Percentiles rank a stretch among this genome's conserved stretches.
Conservation (phyloP, 2,329 filamentous ascomycete species). For the Emergomyces orientalis region DNA sequence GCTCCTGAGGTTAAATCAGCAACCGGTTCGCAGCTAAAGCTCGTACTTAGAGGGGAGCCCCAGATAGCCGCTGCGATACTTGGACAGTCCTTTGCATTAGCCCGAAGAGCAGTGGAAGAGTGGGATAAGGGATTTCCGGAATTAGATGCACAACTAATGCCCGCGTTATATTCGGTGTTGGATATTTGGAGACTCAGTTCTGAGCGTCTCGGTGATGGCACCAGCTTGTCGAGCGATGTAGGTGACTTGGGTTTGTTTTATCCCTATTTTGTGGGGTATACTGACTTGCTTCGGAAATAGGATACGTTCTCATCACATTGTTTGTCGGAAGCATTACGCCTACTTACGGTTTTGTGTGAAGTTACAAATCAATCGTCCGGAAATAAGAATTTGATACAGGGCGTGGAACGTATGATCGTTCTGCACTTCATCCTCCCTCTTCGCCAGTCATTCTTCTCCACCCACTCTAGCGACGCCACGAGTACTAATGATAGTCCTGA, state of each 20-base stretch:
- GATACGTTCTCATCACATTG: slow-evolving; percentile 24
- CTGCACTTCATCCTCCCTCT: slow-evolving; percentile 36
- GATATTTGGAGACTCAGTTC: slow-evolving; percentile 33
- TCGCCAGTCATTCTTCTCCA: slow-evolving; percentile 30
- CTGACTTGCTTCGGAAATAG: slow-evolving; percentile 2
- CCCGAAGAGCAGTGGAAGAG: slow-evolving; percentile 10
- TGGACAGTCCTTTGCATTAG: slow-evolving; percentile 28
- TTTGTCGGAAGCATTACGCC: slow-evolving; percentile 15
- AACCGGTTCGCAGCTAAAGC: slow-evolving; percentile 31
- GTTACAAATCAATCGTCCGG: not conserved
- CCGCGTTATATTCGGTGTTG: slow-evolving; percentile 26
- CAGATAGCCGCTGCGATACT: slow-evolving; percentile 28
- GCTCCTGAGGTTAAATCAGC: slow-evolving; percentile 18
- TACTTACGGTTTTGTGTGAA: not conserved
- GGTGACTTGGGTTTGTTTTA: slow-evolving; percentile 9
- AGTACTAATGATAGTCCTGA: slow-evolving; percentile 27
- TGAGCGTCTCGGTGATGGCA: slow-evolving; percentile 24
- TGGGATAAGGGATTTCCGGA: not conserved
- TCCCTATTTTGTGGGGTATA: not conserved
- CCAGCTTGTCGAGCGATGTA: slow-evolving; percentile 30
- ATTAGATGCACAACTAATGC: slow-evolving; percentile 23
- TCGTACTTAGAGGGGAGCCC: slow-evolving; percentile 31
- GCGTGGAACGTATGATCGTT: slow-evolving; percentile 30
- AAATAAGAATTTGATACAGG: slow-evolving; percentile 9
- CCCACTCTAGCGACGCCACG: slow-evolving; percentile 21